Conservation (phyloP, 202 grass and related monocot species). For the Tripidium arundinaceum region DNA sequence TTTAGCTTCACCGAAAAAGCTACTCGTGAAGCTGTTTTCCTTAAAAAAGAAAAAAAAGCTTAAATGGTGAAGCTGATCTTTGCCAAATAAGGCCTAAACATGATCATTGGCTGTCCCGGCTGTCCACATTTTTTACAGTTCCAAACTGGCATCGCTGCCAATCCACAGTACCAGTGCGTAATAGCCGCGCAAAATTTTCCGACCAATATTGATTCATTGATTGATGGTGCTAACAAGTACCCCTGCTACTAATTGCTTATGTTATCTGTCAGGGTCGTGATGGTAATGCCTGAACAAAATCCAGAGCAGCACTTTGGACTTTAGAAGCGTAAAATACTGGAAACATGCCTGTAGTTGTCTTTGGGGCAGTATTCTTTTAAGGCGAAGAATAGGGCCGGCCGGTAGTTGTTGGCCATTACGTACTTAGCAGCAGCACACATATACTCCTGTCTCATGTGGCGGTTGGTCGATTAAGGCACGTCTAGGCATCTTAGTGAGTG, state of each 20-base stretch:
- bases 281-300: conserved; percentile 26
- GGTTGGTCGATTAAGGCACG: conserved; percentile 1
- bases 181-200: neutral
- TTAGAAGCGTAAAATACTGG: neutral
- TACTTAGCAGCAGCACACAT: neutral
- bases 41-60: too few relatives aligned
- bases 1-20: too few relatives aligned
- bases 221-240: neutral
- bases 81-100: too few relatives aligned
- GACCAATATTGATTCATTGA: neutral
- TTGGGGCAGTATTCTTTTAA: neutral
- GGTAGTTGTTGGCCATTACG: conserved; percentile 19
- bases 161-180: neutral
- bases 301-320: neutral
- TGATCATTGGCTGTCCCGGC: neutral
- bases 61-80: too few relatives aligned
- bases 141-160: neutral
- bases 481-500: neutral
- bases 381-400: neutral
- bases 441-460: conserved; percentile 8
- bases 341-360: neutral
- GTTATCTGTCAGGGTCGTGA: conserved; percentile 10
- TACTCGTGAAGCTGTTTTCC: too few relatives aligned
- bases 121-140: neutral
- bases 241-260: neutral